A percentile compares a stretch with the other conserved stretches of the same genome.
These are phyloP conservation scores for Venturia asperata DNA, from an alignment of 2,329 filamentous ascomycete genomes.

Conservation along the genomic window DNA sequence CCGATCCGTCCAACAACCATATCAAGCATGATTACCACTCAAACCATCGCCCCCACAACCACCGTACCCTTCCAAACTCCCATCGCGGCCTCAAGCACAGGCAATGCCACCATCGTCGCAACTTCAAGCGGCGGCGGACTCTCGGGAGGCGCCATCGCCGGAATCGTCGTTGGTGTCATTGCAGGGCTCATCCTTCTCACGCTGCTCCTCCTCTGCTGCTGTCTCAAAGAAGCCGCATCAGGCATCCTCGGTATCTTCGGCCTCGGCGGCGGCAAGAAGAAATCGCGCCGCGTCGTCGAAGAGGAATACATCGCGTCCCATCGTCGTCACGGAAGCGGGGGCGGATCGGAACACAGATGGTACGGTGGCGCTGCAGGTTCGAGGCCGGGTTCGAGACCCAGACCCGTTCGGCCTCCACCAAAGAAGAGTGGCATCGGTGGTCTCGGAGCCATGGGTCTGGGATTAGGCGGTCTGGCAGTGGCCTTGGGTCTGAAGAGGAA, in stretches of 20 bases:
- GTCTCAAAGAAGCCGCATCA: constrained; percentile 48
- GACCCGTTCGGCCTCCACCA: constrained; percentile 11
- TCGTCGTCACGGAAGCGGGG: constrained; percentile 54
- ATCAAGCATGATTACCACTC: constrained; percentile 45
- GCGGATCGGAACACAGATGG: constrained; percentile 45
- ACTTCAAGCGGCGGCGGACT: constrained; percentile 37
- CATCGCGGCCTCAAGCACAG: constrained; percentile 43
- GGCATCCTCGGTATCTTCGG: constrained; percentile 55
- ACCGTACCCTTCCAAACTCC: constrained; percentile 45
- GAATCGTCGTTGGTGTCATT: constrained; percentile 70
- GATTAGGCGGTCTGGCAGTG: constrained; percentile 28
- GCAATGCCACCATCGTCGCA: constrained; percentile 32
- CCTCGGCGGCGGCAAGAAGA: constrained; percentile 45
- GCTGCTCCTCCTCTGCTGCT: constrained; percentile 69
- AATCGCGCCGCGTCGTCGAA: constrained; percentile 36
- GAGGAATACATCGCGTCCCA: constrained; percentile 59
- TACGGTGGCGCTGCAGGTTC: constrained; percentile 30
- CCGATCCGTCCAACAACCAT: constrained; percentile 46
- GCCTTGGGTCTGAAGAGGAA: constrained; percentile 23
- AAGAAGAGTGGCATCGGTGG: constrained; percentile 17
- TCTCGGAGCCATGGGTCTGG: constrained; percentile 23
- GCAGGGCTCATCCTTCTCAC: constrained; percentile 60
- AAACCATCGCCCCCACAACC: constrained; percentile 39
- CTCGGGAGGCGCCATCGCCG: constrained; percentile 68
- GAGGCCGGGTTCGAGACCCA: constrained; percentile 17